Percentiles rank a stretch among this genome's conserved stretches.
Evolutionary conservation across 1,284 basidiomycete species (phyloP).

Genomic region (Cutaneotrichosporon sp.): DNA sequence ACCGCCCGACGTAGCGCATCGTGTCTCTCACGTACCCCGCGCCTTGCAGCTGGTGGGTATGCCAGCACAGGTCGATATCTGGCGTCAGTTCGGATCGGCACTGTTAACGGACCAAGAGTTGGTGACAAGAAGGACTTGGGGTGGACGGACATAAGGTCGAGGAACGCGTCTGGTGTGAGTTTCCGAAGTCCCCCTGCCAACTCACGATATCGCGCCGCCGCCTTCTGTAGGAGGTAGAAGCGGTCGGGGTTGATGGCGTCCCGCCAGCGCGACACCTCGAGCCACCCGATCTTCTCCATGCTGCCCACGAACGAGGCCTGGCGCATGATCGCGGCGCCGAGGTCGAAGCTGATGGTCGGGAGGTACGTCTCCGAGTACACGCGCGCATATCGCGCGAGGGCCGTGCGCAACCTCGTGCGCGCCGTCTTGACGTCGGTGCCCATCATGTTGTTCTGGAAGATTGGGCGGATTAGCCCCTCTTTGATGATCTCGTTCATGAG

Average conservation of each 20-base stretch:
- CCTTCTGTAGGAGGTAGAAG: conserved; percentile 30
- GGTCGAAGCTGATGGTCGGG: conserved; percentile 25
- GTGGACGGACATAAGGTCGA: conserved; percentile 38
- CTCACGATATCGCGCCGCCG: conserved; percentile 43
- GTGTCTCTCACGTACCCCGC: conserved; percentile 32
- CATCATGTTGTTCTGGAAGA: conserved; percentile 3
- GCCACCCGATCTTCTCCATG: conserved; percentile 42
- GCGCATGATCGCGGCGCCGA: conserved; percentile 34
- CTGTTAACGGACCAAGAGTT: conserved; percentile 22
- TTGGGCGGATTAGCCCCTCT: not conserved
- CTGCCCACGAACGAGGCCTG: conserved; percentile 39
- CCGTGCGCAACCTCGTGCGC: not conserved
- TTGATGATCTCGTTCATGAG: conserved; percentile 1
- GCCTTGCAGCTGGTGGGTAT: conserved; percentile 48
- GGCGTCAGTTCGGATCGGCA: conserved; percentile 21
- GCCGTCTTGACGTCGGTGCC: not conserved
- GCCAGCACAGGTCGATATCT: conserved; percentile 53
- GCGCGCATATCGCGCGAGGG: conserved; percentile 4
- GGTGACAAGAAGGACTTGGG: conserved; percentile 27
- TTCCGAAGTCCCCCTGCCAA: not conserved
- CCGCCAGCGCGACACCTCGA: conserved; percentile 26
- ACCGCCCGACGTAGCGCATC: conserved; percentile 17
- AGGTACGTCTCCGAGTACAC: conserved; percentile 12
- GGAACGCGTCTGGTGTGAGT: conserved; percentile 37
- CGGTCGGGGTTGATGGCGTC: conserved; percentile 9